Evolutionary conservation across 441 rosid genomes (phyloP).

Genomic region (Pelargonium australe): DNA sequence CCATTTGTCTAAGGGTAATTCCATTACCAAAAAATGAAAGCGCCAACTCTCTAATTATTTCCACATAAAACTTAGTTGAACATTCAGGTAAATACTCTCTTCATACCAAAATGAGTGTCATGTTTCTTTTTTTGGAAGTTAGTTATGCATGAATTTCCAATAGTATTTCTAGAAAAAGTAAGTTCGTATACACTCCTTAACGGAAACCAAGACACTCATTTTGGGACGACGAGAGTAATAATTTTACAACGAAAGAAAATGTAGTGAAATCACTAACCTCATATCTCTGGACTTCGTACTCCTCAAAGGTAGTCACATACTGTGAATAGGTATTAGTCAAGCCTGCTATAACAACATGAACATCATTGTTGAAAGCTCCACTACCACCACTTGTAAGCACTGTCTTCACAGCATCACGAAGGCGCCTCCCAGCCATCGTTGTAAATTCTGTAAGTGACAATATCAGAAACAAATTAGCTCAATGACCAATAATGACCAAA

Average conservation of each 20-base stretch:
- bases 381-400: slow-evolving; percentile 47
- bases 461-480: not conserved
- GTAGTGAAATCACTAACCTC: slow-evolving; percentile 42
- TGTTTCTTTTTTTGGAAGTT: too few relatives aligned
- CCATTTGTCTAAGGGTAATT: too few relatives aligned
- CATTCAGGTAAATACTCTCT: too few relatives aligned
- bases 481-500: not conserved
- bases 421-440: slow-evolving; percentile 98
- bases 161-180: too few relatives aligned
- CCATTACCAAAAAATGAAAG: too few relatives aligned
- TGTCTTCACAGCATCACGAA: slow-evolving; percentile 77
- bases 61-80: too few relatives aligned
- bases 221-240: too few relatives aligned
- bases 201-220: too few relatives aligned
- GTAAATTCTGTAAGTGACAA: slow-evolving; percentile 60
- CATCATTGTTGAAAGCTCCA: slow-evolving; percentile 34
- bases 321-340: slow-evolving; percentile 90
- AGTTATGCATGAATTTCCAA: too few relatives aligned
- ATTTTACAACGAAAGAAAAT: not conserved
- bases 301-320: slow-evolving; percentile 85
- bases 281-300: slow-evolving; percentile 81
- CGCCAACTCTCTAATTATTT: too few relatives aligned
- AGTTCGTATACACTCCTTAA: too few relatives aligned
- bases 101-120: too few relatives aligned
- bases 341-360: slow-evolving; percentile 83